Percentiles rank a stretch among this genome's conserved stretches.
Evolutionary conservation across 768 basidiomycete species (phyloP).

Genomic region (Serendipita sp.): DNA sequence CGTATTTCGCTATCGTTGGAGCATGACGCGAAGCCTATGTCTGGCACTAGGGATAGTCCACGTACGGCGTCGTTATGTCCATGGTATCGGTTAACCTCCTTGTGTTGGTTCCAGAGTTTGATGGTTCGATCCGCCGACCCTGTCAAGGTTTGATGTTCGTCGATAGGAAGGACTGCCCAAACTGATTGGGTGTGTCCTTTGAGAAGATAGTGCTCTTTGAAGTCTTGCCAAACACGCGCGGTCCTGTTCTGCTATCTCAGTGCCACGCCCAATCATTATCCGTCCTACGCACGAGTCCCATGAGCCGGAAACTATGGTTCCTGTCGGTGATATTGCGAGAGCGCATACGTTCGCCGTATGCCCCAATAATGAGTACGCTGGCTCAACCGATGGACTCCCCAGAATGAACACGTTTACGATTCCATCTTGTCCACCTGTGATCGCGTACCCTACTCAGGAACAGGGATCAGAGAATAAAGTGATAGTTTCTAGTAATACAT

Average conservation of each 20-base stretch:
- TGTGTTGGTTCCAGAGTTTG: conserved; percentile 71
- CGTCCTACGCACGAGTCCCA: conserved; percentile 72
- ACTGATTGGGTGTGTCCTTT: conserved; percentile 83
- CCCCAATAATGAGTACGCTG: conserved; percentile 69
- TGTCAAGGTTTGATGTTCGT: conserved; percentile 62
- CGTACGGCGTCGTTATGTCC: conserved; percentile 91
- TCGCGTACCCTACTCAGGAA: conserved; percentile 49
- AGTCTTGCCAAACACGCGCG: conserved; percentile 86
- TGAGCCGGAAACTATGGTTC: conserved; percentile 79
- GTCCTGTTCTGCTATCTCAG: conserved; percentile 36
- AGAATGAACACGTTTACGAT: conserved; percentile 74
- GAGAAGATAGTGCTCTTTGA: conserved; percentile 53
- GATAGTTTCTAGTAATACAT: conserved; percentile 6
- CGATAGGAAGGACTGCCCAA: conserved; percentile 78
- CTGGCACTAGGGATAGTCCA: conserved; percentile 60
- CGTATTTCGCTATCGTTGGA: conserved; percentile 93
- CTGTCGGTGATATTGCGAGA: conserved; percentile 50
- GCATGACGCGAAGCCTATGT: conserved; percentile 88
- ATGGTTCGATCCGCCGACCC: conserved; percentile 94
- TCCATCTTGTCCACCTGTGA: conserved; percentile 80
- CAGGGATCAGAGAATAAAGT: conserved; percentile 1
- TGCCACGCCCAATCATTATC: not conserved
- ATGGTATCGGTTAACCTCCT: conserved; percentile 53
- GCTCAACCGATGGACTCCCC: conserved; percentile 36
- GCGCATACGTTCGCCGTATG: conserved; percentile 86